phyloP scores from a whole-genome alignment of 129 eudicot species.

The Scalesia atractyloides region DNA sequence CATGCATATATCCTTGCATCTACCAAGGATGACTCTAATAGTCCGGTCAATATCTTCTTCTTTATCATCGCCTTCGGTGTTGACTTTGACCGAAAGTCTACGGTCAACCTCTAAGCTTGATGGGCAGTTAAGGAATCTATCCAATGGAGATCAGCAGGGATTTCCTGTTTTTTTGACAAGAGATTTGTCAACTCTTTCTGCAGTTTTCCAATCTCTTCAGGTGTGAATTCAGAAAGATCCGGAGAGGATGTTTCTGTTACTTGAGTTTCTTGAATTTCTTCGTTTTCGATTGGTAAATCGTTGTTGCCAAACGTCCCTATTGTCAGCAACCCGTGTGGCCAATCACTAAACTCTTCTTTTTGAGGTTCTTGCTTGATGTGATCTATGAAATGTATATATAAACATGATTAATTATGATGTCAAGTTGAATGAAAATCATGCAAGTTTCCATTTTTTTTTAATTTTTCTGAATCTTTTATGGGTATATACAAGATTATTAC shows the following conservation, averaged over 20 bases:
- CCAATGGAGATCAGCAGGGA: slow-evolving; percentile 72
- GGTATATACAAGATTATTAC: slow-evolving; percentile 6
- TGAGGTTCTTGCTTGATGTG: slow-evolving; percentile 51
- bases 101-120: slow-evolving; percentile 97
- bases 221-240: slow-evolving; percentile 86
- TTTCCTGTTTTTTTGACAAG: slow-evolving; percentile 58
- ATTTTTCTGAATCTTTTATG: slow-evolving; percentile 14
- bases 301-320: slow-evolving; percentile 92
- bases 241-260: slow-evolving; percentile 52
- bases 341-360: slow-evolving; percentile 80
- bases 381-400: slow-evolving; percentile 37
- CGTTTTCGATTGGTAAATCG: slow-evolving; percentile 33
- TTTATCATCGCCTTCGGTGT: slow-evolving; percentile 42
- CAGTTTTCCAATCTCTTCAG: slow-evolving; percentile 79
- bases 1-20: slow-evolving; percentile 84
- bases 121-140: slow-evolving; percentile 97
- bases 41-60: slow-evolving; percentile 91
- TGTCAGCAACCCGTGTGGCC: slow-evolving; percentile 84
- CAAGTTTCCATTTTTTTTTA: neutral
- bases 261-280: slow-evolving; percentile 41
- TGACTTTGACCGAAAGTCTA: slow-evolving; percentile 52
- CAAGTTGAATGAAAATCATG: neutral
- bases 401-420: neutral
- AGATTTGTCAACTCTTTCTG: slow-evolving; percentile 76
- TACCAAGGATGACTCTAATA: slow-evolving; percentile 81